Conservation (phyloP, 1,139 yeast species). For the Lodderomyces beijingensis region DNA sequence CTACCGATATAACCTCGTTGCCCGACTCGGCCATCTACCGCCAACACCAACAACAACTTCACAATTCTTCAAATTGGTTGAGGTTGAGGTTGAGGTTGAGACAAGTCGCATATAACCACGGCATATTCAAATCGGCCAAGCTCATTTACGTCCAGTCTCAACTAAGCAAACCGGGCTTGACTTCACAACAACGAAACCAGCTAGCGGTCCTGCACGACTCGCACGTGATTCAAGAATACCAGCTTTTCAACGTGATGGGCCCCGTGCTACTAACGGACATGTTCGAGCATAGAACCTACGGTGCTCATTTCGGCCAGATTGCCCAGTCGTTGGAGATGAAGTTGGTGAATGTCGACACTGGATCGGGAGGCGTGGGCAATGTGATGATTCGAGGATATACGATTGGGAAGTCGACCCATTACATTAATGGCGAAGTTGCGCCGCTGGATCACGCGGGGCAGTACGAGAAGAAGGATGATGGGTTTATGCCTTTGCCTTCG, state of each 20-base stretch:
- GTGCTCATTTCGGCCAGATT: slow-evolving; percentile 39
- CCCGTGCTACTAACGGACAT: slow-evolving; percentile 56
- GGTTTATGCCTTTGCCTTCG: slow-evolving; percentile 58
- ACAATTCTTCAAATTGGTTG: not conserved
- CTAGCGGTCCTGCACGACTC: slow-evolving; percentile 46
- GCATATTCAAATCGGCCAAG: slow-evolving; percentile 5
- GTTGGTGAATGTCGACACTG: slow-evolving; percentile 27
- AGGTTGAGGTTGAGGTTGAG: not conserved
- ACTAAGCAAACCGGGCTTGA: slow-evolving; percentile 9
- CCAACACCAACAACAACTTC: not conserved
- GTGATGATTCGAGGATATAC: slow-evolving; percentile 61
- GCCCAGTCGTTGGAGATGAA: slow-evolving; percentile 50
- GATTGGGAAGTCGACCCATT: slow-evolving; percentile 45
- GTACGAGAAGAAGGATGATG: slow-evolving; percentile 43
- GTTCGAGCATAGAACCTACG: slow-evolving; percentile 53
- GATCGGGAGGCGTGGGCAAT: slow-evolving; percentile 40
- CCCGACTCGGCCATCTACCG: slow-evolving; percentile 3
- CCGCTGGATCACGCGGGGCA: slow-evolving; percentile 8
- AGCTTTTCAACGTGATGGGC: slow-evolving; percentile 47
- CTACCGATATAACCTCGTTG: slow-evolving; percentile 7
- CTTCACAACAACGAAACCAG: slow-evolving; percentile 32
- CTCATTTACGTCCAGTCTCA: slow-evolving; percentile 8
- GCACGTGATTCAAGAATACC: slow-evolving; percentile 51
- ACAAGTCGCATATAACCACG: slow-evolving; percentile 3
- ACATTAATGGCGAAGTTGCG: slow-evolving; percentile 13